Conservation (phyloP, 78 protist species). For the Isochrysis galbana region DNA sequence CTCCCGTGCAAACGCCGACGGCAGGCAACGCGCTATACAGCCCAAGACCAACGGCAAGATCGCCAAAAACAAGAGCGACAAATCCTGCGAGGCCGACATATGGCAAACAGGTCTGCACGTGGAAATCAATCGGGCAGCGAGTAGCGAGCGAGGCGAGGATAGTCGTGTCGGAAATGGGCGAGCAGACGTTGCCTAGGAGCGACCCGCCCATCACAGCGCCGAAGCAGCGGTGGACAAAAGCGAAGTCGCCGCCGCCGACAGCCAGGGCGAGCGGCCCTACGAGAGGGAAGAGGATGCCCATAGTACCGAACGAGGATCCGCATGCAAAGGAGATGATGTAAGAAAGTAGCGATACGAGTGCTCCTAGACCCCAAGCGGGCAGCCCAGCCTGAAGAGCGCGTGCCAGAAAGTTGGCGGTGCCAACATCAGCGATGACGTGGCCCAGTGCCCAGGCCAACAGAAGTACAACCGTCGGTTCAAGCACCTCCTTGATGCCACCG, state of each 20-base stretch:
- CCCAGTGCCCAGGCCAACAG: constrained; percentile 34
- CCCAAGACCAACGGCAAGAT: background rate
- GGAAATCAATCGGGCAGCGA: background rate
- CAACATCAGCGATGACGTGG: background rate
- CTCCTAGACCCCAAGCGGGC: background rate
- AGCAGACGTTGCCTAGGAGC: background rate
- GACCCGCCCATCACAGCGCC: background rate
- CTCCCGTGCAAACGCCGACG: background rate
- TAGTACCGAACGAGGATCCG: constrained; percentile 17
- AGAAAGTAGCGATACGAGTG: background rate
- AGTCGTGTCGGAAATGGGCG: constrained; percentile 25
- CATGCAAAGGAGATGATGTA: background rate
- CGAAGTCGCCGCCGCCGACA: background rate
- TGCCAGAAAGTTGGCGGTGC: background rate
- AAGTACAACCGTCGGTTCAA: background rate
- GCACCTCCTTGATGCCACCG: constrained; percentile 18
- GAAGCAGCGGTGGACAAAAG: background rate
- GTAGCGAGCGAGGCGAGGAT: background rate
- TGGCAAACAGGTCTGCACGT: background rate
- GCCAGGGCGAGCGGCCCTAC: background rate
- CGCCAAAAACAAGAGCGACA: background rate
- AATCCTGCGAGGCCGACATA: background rate
- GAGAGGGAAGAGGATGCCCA: constrained; percentile 3
- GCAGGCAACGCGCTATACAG: background rate
- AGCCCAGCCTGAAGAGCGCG: background rate